Conservation (phyloP, 768 basidiomycete genomes). For the Auricularia cornea region DNA sequence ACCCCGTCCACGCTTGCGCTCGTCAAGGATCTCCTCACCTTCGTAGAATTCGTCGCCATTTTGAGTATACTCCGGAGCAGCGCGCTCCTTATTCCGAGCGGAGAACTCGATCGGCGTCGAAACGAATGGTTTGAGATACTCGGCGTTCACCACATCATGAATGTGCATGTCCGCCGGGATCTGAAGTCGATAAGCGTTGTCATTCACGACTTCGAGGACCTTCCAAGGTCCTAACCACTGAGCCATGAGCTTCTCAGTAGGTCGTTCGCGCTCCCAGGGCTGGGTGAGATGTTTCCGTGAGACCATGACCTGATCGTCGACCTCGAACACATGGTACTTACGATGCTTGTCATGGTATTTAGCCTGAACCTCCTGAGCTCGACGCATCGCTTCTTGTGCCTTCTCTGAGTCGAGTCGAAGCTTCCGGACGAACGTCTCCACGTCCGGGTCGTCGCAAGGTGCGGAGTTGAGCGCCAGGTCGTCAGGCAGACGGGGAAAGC, state of each 20-base stretch:
- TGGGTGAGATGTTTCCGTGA: constrained; percentile 8
- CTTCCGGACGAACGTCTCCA: background rate
- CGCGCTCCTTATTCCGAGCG: background rate
- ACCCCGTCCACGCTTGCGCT: background rate
- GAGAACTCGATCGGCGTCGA: background rate
- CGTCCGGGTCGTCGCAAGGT: constrained; percentile 2
- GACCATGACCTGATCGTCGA: constrained; percentile 29
- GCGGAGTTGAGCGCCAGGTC: constrained; percentile 2
- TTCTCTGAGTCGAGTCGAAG: constrained; percentile 14
- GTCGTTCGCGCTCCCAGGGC: background rate
- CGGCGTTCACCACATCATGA: constrained; percentile 18
- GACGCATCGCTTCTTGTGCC: constrained; percentile 28
- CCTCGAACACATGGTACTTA: constrained; percentile 13
- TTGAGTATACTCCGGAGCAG: background rate
- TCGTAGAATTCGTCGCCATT: background rate
- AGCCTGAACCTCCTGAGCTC: no score
- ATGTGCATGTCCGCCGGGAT: constrained; percentile 17
- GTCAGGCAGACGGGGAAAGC: no score
- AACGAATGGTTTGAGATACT: background rate
- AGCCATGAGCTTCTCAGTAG: constrained; percentile 19
- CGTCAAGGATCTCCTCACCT: background rate
- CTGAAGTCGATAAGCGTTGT: constrained; percentile 11
- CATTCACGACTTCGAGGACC: constrained; percentile 14
- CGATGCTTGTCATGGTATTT: background rate
- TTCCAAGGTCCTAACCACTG: constrained; percentile 21